Evolutionary conservation across 108 stramenopile genomes (phyloP).

Genomic region (Parmales sp.): DNA sequence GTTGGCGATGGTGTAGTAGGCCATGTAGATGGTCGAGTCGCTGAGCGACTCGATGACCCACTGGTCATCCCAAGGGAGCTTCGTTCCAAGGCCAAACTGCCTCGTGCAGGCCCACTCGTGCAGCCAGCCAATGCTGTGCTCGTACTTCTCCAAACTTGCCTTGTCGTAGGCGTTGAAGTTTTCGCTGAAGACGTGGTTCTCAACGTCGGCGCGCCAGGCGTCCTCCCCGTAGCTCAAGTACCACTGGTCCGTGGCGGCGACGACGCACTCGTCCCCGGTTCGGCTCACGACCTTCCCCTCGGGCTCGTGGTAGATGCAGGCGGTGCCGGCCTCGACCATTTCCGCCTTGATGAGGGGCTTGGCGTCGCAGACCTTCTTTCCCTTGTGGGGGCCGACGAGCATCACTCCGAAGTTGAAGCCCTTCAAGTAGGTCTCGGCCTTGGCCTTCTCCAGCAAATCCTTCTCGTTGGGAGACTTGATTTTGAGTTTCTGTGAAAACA

Average conservation of each 20-base stretch:
- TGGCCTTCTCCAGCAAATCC: constrained; percentile 84
- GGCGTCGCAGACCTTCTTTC: constrained; percentile 89
- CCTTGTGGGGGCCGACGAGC: constrained; percentile 72
- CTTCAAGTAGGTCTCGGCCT: constrained; percentile 90
- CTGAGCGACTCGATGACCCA: constrained; percentile 96
- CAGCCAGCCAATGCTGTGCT: constrained; percentile 82
- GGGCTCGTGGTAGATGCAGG: constrained; percentile 90
- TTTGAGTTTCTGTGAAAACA: constrained; percentile 83
- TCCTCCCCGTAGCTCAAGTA: constrained; percentile 96
- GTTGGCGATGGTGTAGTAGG: constrained; percentile 93
- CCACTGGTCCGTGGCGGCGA: constrained; percentile 98
- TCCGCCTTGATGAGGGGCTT: constrained; percentile 84
- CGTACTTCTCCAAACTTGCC: constrained; percentile 61
- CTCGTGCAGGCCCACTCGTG: constrained; percentile 98
- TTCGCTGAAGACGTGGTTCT: constrained; percentile 68
- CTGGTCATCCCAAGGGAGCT: constrained; percentile 87
- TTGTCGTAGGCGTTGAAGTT: constrained; percentile 80
- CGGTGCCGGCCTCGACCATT: constrained; percentile 82
- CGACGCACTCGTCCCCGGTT: constrained; percentile 94
- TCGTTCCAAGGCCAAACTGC: constrained; percentile 91
- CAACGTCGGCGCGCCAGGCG: constrained; percentile 66
- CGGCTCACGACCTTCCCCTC: constrained; percentile 83
- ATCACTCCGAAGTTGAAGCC: constrained; percentile 94
- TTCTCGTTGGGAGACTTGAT: constrained; percentile 87
- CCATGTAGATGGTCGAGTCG: constrained; percentile 98